Conservation (phyloP, 2,329 filamentous ascomycete genomes). For the Pezicula rhizophila region DNA sequence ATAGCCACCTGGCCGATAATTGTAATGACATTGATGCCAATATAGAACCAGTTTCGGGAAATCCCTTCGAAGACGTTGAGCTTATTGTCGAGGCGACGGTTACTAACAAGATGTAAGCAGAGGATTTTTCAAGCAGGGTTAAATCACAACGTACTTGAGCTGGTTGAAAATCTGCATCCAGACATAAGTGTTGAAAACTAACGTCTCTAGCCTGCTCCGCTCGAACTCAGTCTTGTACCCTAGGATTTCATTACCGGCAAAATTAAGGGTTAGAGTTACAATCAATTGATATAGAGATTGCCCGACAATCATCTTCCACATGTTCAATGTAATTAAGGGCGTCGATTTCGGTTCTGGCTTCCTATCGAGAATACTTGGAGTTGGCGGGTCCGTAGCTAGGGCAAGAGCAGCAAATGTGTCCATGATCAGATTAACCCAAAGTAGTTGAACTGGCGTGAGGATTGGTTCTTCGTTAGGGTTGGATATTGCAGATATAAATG, state of each 20-base stretch:
- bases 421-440: constrained; percentile 85
- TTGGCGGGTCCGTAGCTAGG: constrained; percentile 66
- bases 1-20: constrained; percentile 85
- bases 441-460: constrained; percentile 70
- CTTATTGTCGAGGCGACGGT: constrained; percentile 86
- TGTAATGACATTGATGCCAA: constrained; percentile 80
- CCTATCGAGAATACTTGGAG: constrained; percentile 60
- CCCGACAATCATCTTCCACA: constrained; percentile 98
- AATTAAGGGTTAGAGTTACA: constrained; percentile 77
- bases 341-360: constrained; percentile 71
- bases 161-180: constrained; percentile 99
- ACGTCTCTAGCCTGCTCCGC: constrained; percentile 52
- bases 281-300: constrained; percentile 84
- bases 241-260: constrained; percentile 59
- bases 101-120: constrained; percentile 42
- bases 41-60: constrained; percentile 80
- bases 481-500: constrained; percentile 70
- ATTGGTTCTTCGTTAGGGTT: constrained; percentile 58
- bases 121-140: background rate
- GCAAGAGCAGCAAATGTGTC: constrained; percentile 77
- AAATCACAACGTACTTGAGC: constrained; percentile 78
- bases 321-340: no score
- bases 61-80: constrained; percentile 96
- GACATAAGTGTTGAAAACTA: constrained; percentile 97
- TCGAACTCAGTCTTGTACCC: constrained; percentile 44